Evolutionary conservation across 306 rosid genomes (phyloP).

Genomic region (Cucumis sativus): Cucumber_9930_V3 NC_026658.2:21403501-21404000

Average conservation of each 20-base stretch:
- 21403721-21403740: slow-evolving; percentile 49
- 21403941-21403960: slow-evolving; percentile 42
- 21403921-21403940: slow-evolving; percentile 46
- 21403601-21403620: background rate
- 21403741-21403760: slow-evolving; percentile 54
- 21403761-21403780: slow-evolving; percentile 12
- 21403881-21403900: slow-evolving; percentile 89
- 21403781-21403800: background rate
- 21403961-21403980: slow-evolving; percentile 62
- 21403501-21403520: background rate
- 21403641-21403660: background rate
- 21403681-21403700: slow-evolving; percentile 72
- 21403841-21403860: background rate
- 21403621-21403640: background rate
- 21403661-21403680: background rate
- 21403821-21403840: background rate
- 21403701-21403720: slow-evolving; percentile 85
- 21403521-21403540: background rate
- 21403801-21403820: background rate
- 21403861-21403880: slow-evolving; percentile 20
- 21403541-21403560: background rate
- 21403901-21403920: slow-evolving; percentile 64
- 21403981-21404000: slow-evolving; percentile 74
- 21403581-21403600: background rate
- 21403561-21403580: background rate